phyloP scores from a whole-genome alignment of 768 basidiomycete species.

The Neoboletus brunneissimus region DNA sequence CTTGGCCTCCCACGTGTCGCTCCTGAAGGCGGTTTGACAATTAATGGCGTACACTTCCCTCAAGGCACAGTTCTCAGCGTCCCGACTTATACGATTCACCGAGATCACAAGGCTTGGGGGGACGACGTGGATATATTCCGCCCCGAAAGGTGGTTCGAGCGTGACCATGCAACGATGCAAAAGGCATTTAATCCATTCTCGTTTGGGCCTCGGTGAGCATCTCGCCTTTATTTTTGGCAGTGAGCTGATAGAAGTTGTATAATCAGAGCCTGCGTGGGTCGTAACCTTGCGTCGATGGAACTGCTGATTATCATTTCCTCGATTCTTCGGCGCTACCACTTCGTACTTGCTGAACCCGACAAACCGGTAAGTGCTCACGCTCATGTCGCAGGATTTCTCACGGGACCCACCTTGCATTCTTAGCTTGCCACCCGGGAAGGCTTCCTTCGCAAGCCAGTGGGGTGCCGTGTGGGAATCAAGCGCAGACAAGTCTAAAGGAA shows the following conservation, averaged over 20 bases:
- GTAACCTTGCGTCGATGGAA: constrained; percentile 79
- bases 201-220: constrained; percentile 64
- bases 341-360: constrained; percentile 61
- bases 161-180: constrained; percentile 56
- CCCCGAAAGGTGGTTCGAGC: constrained; percentile 85
- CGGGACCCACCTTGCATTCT: constrained; percentile 1
- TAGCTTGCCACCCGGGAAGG: constrained; percentile 79
- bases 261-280: constrained; percentile 75
- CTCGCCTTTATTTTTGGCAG: background rate
- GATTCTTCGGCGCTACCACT: constrained; percentile 70
- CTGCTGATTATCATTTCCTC: constrained; percentile 79
- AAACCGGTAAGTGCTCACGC: constrained; percentile 44
- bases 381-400: constrained; percentile 3
- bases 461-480: constrained; percentile 69
- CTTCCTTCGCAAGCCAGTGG: constrained; percentile 80
- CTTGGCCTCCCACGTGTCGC: constrained; percentile 81
- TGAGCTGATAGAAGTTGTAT: constrained; percentile 3
- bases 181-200: constrained; percentile 86
- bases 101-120: constrained; percentile 72
- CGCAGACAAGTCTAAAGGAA: constrained; percentile 44
- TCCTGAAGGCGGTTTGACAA: constrained; percentile 68
- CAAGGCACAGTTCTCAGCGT: constrained; percentile 75
- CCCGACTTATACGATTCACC: constrained; percentile 82
- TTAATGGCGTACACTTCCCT: constrained; percentile 56
- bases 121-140: constrained; percentile 69